Conservation (phyloP, 1,139 yeast genomes). For the Geotrichum cucujoidarum region DNA sequence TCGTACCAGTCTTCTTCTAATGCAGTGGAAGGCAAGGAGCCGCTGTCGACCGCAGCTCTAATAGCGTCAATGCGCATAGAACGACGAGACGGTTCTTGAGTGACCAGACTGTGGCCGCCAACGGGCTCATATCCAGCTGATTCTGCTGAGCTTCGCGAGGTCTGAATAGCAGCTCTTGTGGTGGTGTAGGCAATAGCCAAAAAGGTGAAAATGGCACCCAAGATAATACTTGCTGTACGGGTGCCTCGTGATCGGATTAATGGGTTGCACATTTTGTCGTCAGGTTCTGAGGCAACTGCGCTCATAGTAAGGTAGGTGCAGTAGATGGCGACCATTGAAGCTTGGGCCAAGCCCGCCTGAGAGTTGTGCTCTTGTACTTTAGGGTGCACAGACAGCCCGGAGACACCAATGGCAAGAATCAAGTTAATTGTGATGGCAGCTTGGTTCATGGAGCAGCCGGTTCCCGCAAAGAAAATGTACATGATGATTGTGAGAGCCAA, state of each 20-base stretch:
- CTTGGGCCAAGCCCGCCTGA: constrained; percentile 92
- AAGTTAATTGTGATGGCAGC: constrained; percentile 78
- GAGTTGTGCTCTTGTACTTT: constrained; percentile 88
- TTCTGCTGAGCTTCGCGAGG: constrained; percentile 30
- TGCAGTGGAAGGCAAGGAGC: constrained; percentile 90
- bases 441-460: constrained; percentile 88
- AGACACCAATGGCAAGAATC: constrained; percentile 56
- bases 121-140: constrained; percentile 33
- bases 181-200: constrained; percentile 96
- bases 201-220: constrained; percentile 92
- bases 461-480: constrained; percentile 77
- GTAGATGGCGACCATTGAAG: constrained; percentile 91
- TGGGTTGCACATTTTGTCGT: constrained; percentile 87
- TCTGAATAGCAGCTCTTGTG: constrained; percentile 83
- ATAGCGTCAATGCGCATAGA: constrained; percentile 86
- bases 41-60: constrained; percentile 90
- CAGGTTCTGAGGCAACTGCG: constrained; percentile 96
- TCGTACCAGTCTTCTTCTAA: constrained; percentile 58
- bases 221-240: constrained; percentile 76
- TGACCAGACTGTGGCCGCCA: constrained; percentile 37
- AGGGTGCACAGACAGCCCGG: constrained; percentile 72
- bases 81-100: constrained; percentile 58
- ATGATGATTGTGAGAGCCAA: constrained; percentile 67
- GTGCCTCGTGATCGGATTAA: constrained; percentile 84
- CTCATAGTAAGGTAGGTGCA: constrained; percentile 88